A percentile compares a stretch with the other conserved stretches of the same genome.
phyloP scores from a whole-genome alignment of 2,329 filamentous ascomycete genomes.

The Talaromyces sp. region DNA sequence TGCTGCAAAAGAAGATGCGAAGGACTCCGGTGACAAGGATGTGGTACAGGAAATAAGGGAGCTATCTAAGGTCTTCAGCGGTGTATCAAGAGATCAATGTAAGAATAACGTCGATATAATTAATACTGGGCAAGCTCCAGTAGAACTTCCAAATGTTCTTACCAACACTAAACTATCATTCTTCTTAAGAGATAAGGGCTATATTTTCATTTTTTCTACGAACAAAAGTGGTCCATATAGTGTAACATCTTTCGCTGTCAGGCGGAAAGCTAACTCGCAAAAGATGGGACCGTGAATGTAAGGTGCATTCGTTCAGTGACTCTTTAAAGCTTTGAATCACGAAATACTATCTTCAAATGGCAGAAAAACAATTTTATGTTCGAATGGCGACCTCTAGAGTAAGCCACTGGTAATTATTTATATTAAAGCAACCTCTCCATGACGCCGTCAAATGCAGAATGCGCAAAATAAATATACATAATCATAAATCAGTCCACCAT shows the following conservation, averaged over 20 bases:
- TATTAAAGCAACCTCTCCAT: background rate
- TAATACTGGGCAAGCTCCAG: background rate
- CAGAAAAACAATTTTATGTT: background rate
- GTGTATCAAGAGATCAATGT: background rate
- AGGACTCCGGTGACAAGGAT: conserved; percentile 44
- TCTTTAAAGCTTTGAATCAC: no score
- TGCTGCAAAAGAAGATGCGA: conserved; percentile 70
- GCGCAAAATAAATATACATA: conserved; percentile 1
- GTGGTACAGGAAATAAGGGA: conserved; percentile 47
- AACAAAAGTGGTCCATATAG: no score
- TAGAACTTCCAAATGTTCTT: no score
- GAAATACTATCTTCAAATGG: no score
- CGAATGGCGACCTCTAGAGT: background rate
- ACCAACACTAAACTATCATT: background rate
- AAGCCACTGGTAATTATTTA: background rate
- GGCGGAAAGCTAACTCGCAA: no score
- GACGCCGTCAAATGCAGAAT: conserved; percentile 8
- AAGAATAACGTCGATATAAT: background rate
- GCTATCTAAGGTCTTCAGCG: background rate
- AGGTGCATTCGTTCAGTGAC: no score
- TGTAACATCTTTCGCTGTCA: no score
- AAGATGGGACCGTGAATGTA: no score
- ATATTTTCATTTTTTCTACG: background rate
- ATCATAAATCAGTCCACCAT: background rate
- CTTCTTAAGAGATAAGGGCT: background rate